Conservation (phyloP, 208 protist genomes). For the Wallacemonas sp. region DNA sequence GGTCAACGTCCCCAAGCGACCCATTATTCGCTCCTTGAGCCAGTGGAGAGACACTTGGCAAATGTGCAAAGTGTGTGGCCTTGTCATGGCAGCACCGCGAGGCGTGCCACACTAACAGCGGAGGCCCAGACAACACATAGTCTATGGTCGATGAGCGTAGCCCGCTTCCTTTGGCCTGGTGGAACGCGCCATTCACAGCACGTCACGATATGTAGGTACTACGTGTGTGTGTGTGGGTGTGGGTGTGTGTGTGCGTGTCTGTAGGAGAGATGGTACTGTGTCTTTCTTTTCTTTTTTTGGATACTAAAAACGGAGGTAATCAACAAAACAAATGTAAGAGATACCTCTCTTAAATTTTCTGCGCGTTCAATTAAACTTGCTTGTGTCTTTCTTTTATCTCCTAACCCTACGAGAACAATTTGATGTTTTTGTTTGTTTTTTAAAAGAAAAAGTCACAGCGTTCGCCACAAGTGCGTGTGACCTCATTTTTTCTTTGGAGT, state of each 20-base stretch:
- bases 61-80: no score
- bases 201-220: background rate
- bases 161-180: no score
- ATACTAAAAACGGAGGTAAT: constrained; percentile 8
- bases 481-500: background rate
- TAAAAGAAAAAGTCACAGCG: constrained; percentile 1
- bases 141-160: no score
- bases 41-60: no score
- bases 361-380: background rate
- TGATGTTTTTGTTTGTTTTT: constrained; percentile 5
- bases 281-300: constrained; percentile 4
- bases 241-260: background rate
- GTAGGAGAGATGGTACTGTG: background rate
- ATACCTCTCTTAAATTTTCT: background rate
- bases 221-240: background rate
- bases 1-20: no score
- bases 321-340: background rate
- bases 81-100: no score
- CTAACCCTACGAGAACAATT: constrained; percentile 14
- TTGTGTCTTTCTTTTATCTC: constrained; percentile 11
- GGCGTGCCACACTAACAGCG: no score
- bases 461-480: background rate
- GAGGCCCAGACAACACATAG: no score
- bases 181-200: no score
- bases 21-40: no score